These are phyloP conservation scores for Colletotrichum lindemuthianum DNA, from an alignment of 2,329 filamentous ascomycete genomes.

Conservation along the genomic window DNA sequence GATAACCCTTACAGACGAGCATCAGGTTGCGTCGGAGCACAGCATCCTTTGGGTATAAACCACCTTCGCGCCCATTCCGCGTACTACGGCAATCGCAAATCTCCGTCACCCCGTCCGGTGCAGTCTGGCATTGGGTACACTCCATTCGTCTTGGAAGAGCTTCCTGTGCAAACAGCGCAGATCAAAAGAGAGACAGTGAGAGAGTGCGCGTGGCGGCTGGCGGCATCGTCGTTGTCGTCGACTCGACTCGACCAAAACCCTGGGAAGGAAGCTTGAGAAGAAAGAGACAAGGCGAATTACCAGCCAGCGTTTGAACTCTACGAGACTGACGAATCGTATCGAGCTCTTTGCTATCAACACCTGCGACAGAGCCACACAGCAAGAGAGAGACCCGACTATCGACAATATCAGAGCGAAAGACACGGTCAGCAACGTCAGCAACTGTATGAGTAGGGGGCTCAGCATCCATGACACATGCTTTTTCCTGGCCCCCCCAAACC, in stretches of 20 bases:
- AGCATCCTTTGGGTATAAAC: slow-evolving; percentile 20
- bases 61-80: slow-evolving; percentile 12
- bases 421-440: not conserved
- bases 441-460: slow-evolving; percentile 4
- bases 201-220: not conserved
- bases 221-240: too few species aligned
- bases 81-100: slow-evolving; percentile 21
- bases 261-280: too few species aligned
- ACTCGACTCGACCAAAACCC: too few species aligned
- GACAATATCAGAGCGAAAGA: not conserved
- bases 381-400: not conserved
- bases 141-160: not conserved
- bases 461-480: slow-evolving; percentile 14
- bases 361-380: not conserved
- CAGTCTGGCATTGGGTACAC: not conserved
- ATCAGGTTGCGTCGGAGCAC: slow-evolving; percentile 17
- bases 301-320: too few species aligned
- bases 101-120: slow-evolving; percentile 8
- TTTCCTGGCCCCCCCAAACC: slow-evolving; percentile 17
- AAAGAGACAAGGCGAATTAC: too few species aligned
- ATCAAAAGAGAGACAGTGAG: not conserved
- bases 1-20: slow-evolving; percentile 8
- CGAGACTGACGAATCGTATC: too few species aligned
- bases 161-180: not conserved
- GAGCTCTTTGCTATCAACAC: too few species aligned